phyloP scores from a whole-genome alignment of 2,329 filamentous ascomycete species.

The Sporothrix brasiliensis region DNA sequence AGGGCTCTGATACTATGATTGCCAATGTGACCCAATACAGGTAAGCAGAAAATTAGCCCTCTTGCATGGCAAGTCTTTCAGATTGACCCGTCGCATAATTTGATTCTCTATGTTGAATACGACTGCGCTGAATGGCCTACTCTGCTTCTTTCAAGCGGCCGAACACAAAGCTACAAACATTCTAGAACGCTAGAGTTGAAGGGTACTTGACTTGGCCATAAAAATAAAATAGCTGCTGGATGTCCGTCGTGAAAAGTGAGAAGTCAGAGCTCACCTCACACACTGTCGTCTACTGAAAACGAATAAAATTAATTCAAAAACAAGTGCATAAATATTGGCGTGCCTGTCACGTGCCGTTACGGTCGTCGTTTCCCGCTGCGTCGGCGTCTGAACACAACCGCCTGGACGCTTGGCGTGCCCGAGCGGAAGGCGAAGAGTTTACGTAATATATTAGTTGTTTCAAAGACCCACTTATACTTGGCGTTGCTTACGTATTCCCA shows the following conservation, averaged over 20 bases:
- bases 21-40: no score
- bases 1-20: no score
- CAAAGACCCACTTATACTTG: slow-evolving; percentile 3
- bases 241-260: no score
- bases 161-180: no score
- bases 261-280: no score
- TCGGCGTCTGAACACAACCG: neutral
- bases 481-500: slow-evolving; percentile 25
- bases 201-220: no score
- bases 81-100: neutral
- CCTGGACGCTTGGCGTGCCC: neutral
- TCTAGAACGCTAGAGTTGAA: no score
- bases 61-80: neutral
- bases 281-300: neutral
- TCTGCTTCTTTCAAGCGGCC: neutral
- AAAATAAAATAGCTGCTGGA: no score
- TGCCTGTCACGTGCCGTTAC: neutral
- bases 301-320: slow-evolving; percentile 11
- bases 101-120: neutral
- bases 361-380: no score
- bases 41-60: no score
- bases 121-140: slow-evolving; percentile 12
- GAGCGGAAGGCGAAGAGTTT: neutral
- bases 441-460: slow-evolving; percentile 26
- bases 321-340: neutral